A percentile compares a stretch with the other conserved stretches of the same genome.
These are phyloP conservation scores for Escovopsis sp. DNA, from an alignment of 2,329 filamentous ascomycete genomes.

Conservation along the genomic window DNA sequence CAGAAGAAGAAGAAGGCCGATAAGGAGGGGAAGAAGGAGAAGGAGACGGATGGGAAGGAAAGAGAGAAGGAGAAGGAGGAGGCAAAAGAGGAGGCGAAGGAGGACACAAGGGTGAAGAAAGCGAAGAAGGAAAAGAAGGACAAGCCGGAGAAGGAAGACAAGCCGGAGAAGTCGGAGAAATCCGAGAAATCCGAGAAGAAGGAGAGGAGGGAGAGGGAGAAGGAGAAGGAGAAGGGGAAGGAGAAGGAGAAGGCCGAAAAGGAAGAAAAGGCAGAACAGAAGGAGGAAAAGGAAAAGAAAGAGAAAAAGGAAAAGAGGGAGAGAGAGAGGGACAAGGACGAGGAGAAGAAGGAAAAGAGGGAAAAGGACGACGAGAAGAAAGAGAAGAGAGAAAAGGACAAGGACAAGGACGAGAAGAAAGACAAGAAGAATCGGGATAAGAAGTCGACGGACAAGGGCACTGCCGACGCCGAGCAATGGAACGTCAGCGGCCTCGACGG, in stretches of 20 bases:
- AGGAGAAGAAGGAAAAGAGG: slow-evolving; percentile 8
- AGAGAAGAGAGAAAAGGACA: slow-evolving; percentile 7
- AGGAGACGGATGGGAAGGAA: background rate
- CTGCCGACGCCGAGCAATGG: slow-evolving; percentile 28
- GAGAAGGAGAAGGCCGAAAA: slow-evolving; percentile 8
- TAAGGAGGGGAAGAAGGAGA: slow-evolving; percentile 1
- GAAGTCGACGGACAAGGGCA: background rate
- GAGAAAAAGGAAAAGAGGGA: slow-evolving; percentile 7
- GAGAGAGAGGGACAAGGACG: slow-evolving; percentile 7
- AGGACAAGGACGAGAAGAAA: slow-evolving; percentile 8
- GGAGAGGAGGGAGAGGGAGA: slow-evolving; percentile 4
- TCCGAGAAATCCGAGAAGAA: slow-evolving; percentile 6
- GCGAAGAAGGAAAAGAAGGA: background rate
- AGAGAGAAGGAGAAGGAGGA: background rate
- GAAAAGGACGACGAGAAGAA: slow-evolving; percentile 10
- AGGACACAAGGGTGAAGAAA: background rate
- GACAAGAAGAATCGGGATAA: slow-evolving; percentile 11
- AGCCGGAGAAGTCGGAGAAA: slow-evolving; percentile 5
- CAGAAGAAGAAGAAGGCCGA: slow-evolving; percentile 3
- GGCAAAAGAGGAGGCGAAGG: slow-evolving; percentile 3
- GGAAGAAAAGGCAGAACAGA: slow-evolving; percentile 8
- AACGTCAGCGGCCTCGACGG: slow-evolving; percentile 37
- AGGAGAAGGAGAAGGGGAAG: slow-evolving; percentile 6
- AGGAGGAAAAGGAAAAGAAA: slow-evolving; percentile 3
- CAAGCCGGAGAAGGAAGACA: slow-evolving; percentile 3